Evolutionary conservation across 2,329 filamentous ascomycete species (phyloP).

Genomic region (Plenodomus tracheiphilus): DNA sequence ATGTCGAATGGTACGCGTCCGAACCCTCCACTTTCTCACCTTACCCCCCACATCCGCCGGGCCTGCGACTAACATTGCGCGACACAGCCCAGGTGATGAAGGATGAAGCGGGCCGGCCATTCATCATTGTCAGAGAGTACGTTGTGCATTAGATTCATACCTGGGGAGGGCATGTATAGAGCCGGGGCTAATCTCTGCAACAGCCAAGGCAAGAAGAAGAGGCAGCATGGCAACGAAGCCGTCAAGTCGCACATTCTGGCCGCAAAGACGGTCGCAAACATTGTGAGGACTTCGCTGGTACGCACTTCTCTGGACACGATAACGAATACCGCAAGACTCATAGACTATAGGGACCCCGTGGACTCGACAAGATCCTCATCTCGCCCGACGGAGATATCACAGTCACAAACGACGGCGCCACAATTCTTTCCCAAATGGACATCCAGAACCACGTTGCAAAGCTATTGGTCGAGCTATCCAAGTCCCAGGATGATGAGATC

Average conservation of each 20-base stretch:
- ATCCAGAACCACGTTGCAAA: constrained; percentile 98
- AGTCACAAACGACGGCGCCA: constrained; percentile 98
- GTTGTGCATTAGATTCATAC: constrained; percentile 42
- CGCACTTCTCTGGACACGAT: constrained; percentile 11
- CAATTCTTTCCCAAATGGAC: constrained; percentile 96
- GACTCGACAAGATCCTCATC: constrained; percentile 98
- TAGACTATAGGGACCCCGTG: constrained; percentile 71
- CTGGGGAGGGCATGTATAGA: not conserved
- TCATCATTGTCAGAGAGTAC: constrained; percentile 97
- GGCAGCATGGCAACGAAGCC: constrained; percentile 93
- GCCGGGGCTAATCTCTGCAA: constrained; percentile 29
- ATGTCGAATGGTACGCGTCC: constrained; percentile 72
- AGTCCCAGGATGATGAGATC: constrained; percentile 98
- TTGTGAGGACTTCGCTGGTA: constrained; percentile 92
- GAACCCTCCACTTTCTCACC: constrained; percentile 2
- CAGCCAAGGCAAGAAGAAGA: constrained; percentile 96
- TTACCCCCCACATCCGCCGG: constrained; percentile 5
- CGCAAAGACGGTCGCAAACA: constrained; percentile 92
- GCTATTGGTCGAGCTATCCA: constrained; percentile 92
- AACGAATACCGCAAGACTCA: constrained; percentile 7
- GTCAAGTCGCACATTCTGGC: constrained; percentile 98
- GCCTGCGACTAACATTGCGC: constrained; percentile 29
- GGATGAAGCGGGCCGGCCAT: constrained; percentile 95
- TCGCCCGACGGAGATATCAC: constrained; percentile 99
- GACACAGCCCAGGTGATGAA: constrained; percentile 74